Conservation (phyloP, 1,284 basidiomycete genomes). For the Gomphus bonarii region DNA sequence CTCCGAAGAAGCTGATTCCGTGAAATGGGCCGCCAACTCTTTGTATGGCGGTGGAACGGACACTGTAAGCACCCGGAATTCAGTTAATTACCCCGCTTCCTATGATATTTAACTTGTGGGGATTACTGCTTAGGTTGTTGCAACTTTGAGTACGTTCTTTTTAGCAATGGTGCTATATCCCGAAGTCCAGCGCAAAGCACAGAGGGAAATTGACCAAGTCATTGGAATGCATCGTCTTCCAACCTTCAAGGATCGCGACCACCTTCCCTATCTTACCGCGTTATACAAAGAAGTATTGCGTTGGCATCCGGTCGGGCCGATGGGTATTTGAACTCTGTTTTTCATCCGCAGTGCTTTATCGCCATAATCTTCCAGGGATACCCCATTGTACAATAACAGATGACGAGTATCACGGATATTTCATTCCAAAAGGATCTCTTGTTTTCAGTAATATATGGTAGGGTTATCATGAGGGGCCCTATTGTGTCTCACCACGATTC, state of each 20-base stretch:
- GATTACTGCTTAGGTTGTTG: not conserved
- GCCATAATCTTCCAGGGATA: not conserved
- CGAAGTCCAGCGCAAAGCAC: not conserved
- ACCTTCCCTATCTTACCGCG: slow-evolving; percentile 24
- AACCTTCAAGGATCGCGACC: not conserved
- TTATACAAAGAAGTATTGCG: slow-evolving; percentile 30
- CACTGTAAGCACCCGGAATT: slow-evolving; percentile 1
- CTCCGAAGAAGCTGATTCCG: slow-evolving; percentile 11
- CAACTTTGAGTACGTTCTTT: not conserved
- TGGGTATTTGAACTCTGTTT: not conserved
- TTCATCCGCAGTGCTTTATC: not conserved
- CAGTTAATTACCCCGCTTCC: slow-evolving; percentile 13
- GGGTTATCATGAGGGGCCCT: not conserved
- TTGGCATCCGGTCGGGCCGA: slow-evolving; percentile 12
- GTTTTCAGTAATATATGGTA: not conserved
- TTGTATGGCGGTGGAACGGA: slow-evolving; percentile 11
- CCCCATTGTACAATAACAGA: not conserved
- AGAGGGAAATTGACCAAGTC: not conserved
- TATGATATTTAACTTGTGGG: slow-evolving; percentile 13
- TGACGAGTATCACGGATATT: not conserved
- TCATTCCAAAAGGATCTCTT: not conserved
- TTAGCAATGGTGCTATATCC: not conserved
- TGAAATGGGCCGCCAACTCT: slow-evolving; percentile 16
- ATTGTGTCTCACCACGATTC: not conserved
- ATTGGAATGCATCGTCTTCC: not conserved